A percentile compares a stretch with the other conserved stretches of the same genome.
These are phyloP conservation scores for Pseudogymnoascus sp. DNA, from an alignment of 2,329 filamentous ascomycete species.

Conservation along the genomic window DNA sequence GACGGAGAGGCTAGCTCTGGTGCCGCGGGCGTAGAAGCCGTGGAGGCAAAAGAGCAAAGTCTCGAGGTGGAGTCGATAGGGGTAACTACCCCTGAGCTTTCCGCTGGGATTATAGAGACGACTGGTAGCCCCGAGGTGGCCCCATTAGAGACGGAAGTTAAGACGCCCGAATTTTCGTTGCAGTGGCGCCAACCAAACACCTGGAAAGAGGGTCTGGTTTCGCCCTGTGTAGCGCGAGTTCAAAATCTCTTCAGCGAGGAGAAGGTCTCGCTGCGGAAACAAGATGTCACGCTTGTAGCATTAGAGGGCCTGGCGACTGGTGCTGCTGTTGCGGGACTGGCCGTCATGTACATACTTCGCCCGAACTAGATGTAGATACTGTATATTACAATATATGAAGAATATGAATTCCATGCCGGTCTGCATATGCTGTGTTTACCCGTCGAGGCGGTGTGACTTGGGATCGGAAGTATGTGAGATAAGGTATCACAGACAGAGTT, in stretches of 20 bases:
- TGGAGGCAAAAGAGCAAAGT: background rate
- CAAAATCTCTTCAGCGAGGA: constrained; percentile 61
- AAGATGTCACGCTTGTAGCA: constrained; percentile 63
- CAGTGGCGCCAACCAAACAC: constrained; percentile 17
- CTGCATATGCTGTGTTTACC: background rate
- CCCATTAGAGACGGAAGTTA: constrained; percentile 17
- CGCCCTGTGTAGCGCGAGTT: constrained; percentile 43
- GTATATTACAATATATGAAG: constrained; percentile 10
- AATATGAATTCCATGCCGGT: constrained; percentile 9
- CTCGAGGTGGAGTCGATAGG: constrained; percentile 3
- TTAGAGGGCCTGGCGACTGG: constrained; percentile 62
- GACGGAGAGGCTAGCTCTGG: constrained; percentile 22
- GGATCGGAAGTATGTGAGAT: background rate
- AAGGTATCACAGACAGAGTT: background rate
- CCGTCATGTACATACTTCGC: constrained; percentile 26
- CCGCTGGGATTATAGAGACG: constrained; percentile 18
- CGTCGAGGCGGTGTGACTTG: background rate
- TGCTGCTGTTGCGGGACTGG: constrained; percentile 49
- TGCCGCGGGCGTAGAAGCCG: background rate
- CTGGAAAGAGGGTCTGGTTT: constrained; percentile 15
- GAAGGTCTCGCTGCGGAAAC: constrained; percentile 56
- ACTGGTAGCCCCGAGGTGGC: constrained; percentile 2
- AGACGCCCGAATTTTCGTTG: constrained; percentile 19
- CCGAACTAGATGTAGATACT: constrained; percentile 12
- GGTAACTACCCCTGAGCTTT: constrained; percentile 15